These are phyloP conservation scores for Thraustochytrium striatum DNA, from an alignment of 352 stramenopile genomes.

Conservation along the genomic window DNA sequence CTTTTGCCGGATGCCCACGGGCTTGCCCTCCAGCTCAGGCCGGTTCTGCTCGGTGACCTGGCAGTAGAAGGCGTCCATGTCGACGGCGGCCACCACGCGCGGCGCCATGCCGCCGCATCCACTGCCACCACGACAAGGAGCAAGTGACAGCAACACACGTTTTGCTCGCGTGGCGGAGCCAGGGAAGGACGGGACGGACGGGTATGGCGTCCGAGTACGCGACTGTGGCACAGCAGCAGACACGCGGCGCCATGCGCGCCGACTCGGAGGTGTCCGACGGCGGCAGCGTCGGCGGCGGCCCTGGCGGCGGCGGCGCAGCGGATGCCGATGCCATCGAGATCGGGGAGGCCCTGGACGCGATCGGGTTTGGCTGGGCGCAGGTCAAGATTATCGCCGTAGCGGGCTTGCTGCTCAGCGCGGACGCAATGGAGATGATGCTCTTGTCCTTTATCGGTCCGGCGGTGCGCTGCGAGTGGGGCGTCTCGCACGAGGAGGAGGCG, in stretches of 20 bases:
- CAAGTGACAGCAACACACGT: background rate
- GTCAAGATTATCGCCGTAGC: slow-evolving; percentile 21
- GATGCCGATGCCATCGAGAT: background rate
- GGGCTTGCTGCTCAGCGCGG: slow-evolving; percentile 33
- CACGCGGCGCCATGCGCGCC: no score
- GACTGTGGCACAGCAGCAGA: no score
- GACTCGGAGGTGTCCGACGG: background rate
- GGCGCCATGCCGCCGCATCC: background rate
- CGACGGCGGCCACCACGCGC: slow-evolving; percentile 29
- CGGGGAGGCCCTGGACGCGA: slow-evolving; percentile 10
- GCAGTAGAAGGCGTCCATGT: slow-evolving; percentile 53
- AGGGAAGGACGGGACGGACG: background rate
- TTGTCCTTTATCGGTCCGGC: slow-evolving; percentile 49
- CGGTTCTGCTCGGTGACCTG: slow-evolving; percentile 51
- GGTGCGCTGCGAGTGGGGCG: slow-evolving; percentile 46
- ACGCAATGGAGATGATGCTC: slow-evolving; percentile 55
- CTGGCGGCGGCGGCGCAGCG: background rate
- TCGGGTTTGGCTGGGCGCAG: slow-evolving; percentile 51
- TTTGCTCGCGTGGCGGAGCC: background rate
- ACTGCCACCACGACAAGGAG: no score
- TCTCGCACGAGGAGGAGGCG: slow-evolving; percentile 43
- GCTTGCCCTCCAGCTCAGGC: slow-evolving; percentile 48
- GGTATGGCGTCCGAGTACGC: background rate
- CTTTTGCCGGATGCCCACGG: slow-evolving; percentile 56
- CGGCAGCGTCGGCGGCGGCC: no score